phyloP scores from a whole-genome alignment of 2,329 filamentous ascomycete species.

The Fusarium mangiferae region DNA sequence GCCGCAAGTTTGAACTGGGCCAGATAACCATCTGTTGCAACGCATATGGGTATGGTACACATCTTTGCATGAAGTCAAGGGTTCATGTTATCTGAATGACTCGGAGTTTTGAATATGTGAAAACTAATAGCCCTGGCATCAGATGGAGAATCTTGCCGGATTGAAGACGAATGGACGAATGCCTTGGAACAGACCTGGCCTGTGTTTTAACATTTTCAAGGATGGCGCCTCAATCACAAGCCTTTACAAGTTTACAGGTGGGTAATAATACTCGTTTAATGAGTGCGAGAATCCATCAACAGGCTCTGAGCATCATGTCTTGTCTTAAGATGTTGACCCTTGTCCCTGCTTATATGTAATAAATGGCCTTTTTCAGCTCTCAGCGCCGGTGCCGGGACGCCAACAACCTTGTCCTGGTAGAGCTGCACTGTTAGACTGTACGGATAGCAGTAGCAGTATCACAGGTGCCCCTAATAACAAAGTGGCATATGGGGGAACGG shows the following conservation, averaged over 20 bases:
- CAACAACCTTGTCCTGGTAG: constrained; percentile 4
- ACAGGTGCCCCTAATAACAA: constrained; percentile 23
- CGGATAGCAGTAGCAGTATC: background rate
- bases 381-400: constrained; percentile 23
- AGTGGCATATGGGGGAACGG: constrained; percentile 7
- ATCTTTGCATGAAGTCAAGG: constrained; percentile 35
- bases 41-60: background rate
- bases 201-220: constrained; percentile 14
- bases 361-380: constrained; percentile 38
- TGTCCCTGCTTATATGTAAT: constrained; percentile 10
- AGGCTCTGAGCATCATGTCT: constrained; percentile 4
- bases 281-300: constrained; percentile 12
- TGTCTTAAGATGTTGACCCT: background rate
- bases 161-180: background rate
- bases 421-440: background rate
- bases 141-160: constrained; percentile 4
- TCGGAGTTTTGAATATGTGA: constrained; percentile 9
- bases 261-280: constrained; percentile 31
- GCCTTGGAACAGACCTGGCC: constrained; percentile 26
- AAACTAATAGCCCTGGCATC: constrained; percentile 11
- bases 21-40: background rate
- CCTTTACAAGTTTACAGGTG: constrained; percentile 16
- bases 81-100: constrained; percentile 12
- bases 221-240: constrained; percentile 6
- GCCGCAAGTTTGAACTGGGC: background rate